Evolutionary conservation across 2,329 filamentous ascomycete genomes (phyloP), one percentile per base, ranked within the genome.

Genomic region (Fusarium nodosum): DNA sequence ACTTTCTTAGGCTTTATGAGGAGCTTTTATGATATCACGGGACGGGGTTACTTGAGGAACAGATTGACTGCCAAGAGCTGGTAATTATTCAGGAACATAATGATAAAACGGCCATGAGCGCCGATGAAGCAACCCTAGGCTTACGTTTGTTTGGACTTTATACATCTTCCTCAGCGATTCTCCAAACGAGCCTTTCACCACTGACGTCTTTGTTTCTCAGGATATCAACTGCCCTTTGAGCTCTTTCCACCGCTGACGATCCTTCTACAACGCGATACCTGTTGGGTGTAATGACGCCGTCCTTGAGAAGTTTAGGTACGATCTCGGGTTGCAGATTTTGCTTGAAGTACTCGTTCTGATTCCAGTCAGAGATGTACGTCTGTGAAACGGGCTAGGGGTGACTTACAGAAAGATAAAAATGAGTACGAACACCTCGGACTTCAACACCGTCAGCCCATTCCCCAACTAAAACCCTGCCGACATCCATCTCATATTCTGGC

Each of bases 401-500:
- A 46, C 71, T 69, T 56, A 74, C 76, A 15, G 66, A 56, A 16
- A 77, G 68, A 48, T 77, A 77, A 46, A 73, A 73, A 36, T 77
- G 75, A 3, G 75, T 77, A 12, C 75, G 87, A 10, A 89, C 87
- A 6, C 88, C 88, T 22, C 77, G 79, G 5, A 82, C 77, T 12
- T 82, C 75, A 1, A 89, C 87, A 1, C 85, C 87, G 5, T 85
- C 79, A 5, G 78, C 79, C 87, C 87, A 90, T 34, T 80, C 69
- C 1, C 72, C 79, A 2, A 62, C 42, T 9, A 82, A 79, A 13
- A 76, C 79, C 10, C 77, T 77, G n/a, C 68, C 46, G 1, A 82
- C 83, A 51, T 88, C 85, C 84, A 88, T 86, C 36, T 80, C 80
- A 57, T 88, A 90, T 64, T 84, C 80, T 0, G 88, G 87, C 60